Percentiles rank a stretch among this genome's conserved stretches.
Conservation (phyloP, 2,329 filamentous ascomycete species). For the Fusarium mangiferae region DNA sequence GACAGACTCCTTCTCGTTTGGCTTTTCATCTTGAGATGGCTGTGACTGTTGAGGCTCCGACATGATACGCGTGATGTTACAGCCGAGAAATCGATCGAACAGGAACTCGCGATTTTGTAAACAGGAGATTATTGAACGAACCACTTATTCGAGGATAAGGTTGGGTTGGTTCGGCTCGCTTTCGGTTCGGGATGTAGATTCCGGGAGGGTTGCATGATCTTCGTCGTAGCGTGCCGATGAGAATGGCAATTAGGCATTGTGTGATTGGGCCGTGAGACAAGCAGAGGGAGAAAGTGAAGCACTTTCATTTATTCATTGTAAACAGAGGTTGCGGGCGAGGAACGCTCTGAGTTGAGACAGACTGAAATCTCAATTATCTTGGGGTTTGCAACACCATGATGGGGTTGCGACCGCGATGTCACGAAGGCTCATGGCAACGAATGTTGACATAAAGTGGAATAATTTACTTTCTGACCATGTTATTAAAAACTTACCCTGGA, state of each 20-base stretch:
- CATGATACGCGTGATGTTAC: conserved; percentile 12
- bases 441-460: background rate
- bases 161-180: background rate
- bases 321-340: background rate
- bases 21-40: conserved; percentile 10
- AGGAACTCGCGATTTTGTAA: conserved; percentile 18
- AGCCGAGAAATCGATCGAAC: background rate
- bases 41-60: conserved; percentile 7
- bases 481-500: background rate
- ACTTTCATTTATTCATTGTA: fast-evolving
- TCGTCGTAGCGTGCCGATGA: background rate
- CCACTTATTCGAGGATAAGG: background rate
- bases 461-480: too few species aligned
- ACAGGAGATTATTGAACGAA: background rate
- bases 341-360: background rate
- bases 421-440: too few species aligned
- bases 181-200: conserved; percentile 11
- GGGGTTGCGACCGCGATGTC: background rate
- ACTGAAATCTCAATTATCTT: too few species aligned
- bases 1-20: conserved; percentile 5
- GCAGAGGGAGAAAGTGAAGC: background rate
- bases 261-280: background rate
- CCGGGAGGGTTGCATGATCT: background rate
- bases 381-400: background rate
- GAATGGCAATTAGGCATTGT: background rate